A percentile compares a stretch with the other conserved stretches of the same genome.
phyloP scores from a whole-genome alignment of 768 basidiomycete genomes.

The Pisolithus orientalis region DNA sequence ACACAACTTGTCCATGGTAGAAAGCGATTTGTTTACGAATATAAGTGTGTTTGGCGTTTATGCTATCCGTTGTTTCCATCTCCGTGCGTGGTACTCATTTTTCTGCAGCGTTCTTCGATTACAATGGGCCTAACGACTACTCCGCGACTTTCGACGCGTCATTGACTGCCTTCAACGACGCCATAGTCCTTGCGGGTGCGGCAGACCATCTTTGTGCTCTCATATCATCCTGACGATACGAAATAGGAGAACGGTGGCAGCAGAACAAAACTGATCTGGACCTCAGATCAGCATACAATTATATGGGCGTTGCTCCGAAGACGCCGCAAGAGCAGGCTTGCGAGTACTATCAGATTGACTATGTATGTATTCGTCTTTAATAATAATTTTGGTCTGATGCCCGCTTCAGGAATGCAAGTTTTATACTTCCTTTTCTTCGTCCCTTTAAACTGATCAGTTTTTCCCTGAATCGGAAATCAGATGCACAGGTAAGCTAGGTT shows the following conservation, averaged over 20 bases:
- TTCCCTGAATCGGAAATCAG: conserved; percentile 2
- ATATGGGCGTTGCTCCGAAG: conserved; percentile 40
- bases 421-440: neutral
- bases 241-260: conserved; percentile 38
- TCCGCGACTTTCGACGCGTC: neutral
- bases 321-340: conserved; percentile 43
- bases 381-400: neutral
- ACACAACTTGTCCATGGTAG: conserved; percentile 41
- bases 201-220: too few relatives aligned
- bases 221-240: neutral
- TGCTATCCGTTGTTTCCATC: neutral
- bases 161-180: neutral
- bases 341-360: conserved; percentile 52
- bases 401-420: conserved; percentile 24
- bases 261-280: conserved; percentile 45
- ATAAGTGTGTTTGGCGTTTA: neutral
- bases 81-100: neutral
- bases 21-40: conserved; percentile 20
- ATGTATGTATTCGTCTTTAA: conserved; percentile 11
- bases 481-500: conserved; percentile 20
- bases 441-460: neutral
- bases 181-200: neutral
- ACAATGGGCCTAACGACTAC: neutral
- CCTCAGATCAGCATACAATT: conserved; percentile 46
- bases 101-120: neutral